A percentile compares a stretch with the other conserved stretches of the same genome.
These are phyloP conservation scores for Ploettnerulaceae sp. DNA, from an alignment of 2,329 filamentous ascomycete genomes.

Conservation along the genomic window DNA sequence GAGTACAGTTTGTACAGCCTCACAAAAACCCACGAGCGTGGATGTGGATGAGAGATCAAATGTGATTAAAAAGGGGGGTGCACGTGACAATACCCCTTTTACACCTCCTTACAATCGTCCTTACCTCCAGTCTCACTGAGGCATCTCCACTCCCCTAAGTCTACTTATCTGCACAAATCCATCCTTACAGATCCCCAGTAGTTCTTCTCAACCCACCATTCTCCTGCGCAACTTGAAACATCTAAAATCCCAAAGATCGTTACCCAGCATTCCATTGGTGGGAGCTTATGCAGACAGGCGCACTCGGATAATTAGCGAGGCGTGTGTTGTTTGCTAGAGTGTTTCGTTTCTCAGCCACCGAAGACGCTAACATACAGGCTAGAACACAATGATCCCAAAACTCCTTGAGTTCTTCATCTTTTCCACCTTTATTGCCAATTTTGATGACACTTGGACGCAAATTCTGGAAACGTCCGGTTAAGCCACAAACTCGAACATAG, in stretches of 20 bases:
- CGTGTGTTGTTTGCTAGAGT: neutral
- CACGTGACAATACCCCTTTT: neutral
- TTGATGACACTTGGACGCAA: no score
- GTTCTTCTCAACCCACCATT: neutral
- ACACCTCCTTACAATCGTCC: neutral
- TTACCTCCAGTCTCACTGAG: neutral
- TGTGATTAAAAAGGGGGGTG: neutral
- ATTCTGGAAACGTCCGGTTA: no score
- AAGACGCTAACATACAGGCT: neutral
- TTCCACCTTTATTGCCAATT: neutral
- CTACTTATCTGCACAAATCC: no score
- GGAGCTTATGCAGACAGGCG: neutral
- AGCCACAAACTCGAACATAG: no score
- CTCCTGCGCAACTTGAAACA: neutral
- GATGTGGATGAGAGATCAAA: no score
- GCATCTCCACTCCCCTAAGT: no score
- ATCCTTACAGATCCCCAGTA: no score
- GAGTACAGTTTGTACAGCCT: no score
- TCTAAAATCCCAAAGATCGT: neutral
- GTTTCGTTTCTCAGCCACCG: conserved; percentile 1
- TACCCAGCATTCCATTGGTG: neutral
- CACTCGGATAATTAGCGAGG: neutral
- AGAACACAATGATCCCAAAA: neutral
- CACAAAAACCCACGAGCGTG: no score
- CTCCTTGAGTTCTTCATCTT: neutral